Evolutionary conservation across 2,329 filamentous ascomycete species (phyloP), one percentile per base, ranked within the genome.

Genomic region (Microdochium nivale): DNA sequence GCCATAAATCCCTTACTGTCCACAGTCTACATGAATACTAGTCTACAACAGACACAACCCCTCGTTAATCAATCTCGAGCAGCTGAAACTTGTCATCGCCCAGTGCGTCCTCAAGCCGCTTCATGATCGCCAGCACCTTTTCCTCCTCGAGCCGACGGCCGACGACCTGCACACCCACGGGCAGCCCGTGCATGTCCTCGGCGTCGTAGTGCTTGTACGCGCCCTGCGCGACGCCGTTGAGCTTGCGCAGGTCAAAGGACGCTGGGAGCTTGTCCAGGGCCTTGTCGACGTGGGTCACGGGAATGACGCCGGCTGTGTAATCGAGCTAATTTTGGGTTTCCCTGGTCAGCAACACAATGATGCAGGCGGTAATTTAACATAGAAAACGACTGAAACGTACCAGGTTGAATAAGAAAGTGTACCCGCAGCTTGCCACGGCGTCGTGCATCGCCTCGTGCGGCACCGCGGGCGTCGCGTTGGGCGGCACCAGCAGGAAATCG

Each of bases 321-420:
- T 96, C 92, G 48, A 96, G 80, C 81, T 88, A 55, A n/a, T n/a
- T n/a, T n/a, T 51, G 25, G 23, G 10, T 21, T 44, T 11, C 9
- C 7, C 16, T 3, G 11, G 14, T 59, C 49, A 56, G 54, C 35
- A 52, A 8, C 11, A 27, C 32, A n/a, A 25, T 2, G 21, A 37
- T 16, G 27, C 24, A 23, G 9, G 23, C 19, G 11, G 30, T 25
- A 35, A 32, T 16, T 25, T 5, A 25, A 53, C n/a, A n/a, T n/a
- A 25, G 50, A 32, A 7, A 24, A 13, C 30, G 30, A 43, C 16
- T 10, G 50, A 37, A 7, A 71, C 81, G 68, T 71, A 88, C 85
- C 62, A 96, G 58, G 61, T 96, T 96, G 73, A 94, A 97, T 52
- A 96, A 70, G 65, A 96, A 96, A 0, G 91, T 96, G 64, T 97